Conservation (phyloP, 495 filamentous ascomycete species). For the Xylaria nigripes region DNA sequence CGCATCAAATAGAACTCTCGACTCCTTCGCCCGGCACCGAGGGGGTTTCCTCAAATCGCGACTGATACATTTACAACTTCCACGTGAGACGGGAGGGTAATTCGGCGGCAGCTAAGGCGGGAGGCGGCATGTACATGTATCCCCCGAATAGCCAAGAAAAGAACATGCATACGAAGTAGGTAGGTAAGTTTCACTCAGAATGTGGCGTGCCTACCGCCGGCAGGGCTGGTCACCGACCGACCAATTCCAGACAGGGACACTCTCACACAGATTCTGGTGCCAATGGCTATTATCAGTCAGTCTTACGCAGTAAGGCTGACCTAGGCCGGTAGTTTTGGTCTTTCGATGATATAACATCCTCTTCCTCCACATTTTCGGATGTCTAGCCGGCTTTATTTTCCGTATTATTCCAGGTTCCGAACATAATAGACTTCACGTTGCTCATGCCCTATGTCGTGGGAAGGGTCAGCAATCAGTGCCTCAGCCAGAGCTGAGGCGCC, state of each 20-base stretch:
- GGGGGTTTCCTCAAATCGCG: too few species aligned
- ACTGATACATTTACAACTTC: too few species aligned
- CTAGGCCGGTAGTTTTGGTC: not conserved
- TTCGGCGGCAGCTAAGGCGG: too few species aligned
- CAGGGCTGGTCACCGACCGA: not conserved
- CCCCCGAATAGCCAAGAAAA: too few species aligned
- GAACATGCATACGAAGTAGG: not conserved
- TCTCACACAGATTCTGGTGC: too few species aligned
- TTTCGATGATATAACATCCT: not conserved
- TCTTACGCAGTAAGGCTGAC: not conserved
- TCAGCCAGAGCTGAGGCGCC: conserved; percentile 7
- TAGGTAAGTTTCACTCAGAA: not conserved
- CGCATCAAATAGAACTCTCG: too few species aligned
- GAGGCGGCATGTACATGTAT: too few species aligned
- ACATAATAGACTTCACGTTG: not conserved
- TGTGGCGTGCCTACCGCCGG: not conserved
- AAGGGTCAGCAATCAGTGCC: not conserved
- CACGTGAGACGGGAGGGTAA: too few species aligned
- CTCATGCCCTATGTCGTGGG: conserved; percentile 1
- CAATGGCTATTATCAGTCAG: not conserved
- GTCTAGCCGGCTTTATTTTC: not conserved
- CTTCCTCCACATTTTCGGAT: not conserved
- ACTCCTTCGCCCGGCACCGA: too few species aligned
- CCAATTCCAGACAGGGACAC: not conserved
- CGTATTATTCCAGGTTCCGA: not conserved